Evolutionary conservation across 192 early-diverging fungal genomes (phyloP).

Genomic region (Coemansia sp.): DNA sequence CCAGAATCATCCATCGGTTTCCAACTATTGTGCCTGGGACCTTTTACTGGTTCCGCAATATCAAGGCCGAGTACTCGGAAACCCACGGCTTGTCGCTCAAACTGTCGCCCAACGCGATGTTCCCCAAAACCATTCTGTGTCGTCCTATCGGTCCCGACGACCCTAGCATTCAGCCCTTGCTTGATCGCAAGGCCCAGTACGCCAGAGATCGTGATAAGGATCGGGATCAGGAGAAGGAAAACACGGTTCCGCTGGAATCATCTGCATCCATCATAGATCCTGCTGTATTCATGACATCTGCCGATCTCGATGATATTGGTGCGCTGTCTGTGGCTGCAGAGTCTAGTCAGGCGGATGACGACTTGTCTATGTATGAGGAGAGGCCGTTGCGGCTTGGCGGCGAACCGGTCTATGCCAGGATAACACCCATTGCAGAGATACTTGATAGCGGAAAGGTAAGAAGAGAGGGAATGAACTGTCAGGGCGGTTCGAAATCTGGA

Average conservation of each 20-base stretch:
- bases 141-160: slow-evolving; percentile 8
- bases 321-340: too few species aligned
- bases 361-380: background rate
- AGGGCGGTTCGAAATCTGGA: background rate
- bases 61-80: background rate
- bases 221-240: background rate
- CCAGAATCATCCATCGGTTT: slow-evolving; percentile 17
- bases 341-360: background rate
- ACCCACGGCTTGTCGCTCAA: slow-evolving; percentile 1
- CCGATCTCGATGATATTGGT: background rate
- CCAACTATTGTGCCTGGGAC: background rate
- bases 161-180: slow-evolving; percentile 2
- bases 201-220: background rate
- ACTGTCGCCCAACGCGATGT: slow-evolving; percentile 7
- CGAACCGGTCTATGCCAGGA: background rate
- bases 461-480: too few species aligned
- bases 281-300: background rate
- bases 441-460: slow-evolving; percentile 1
- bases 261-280: too few species aligned
- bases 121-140: slow-evolving; percentile 14
- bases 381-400: background rate
- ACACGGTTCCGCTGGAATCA: background rate
- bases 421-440: background rate
- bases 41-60: slow-evolving; percentile 19
- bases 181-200: slow-evolving; percentile 3